Evolutionary conservation across 495 filamentous ascomycete species (phyloP).

Genomic region (Penicillium argentinense): DNA sequence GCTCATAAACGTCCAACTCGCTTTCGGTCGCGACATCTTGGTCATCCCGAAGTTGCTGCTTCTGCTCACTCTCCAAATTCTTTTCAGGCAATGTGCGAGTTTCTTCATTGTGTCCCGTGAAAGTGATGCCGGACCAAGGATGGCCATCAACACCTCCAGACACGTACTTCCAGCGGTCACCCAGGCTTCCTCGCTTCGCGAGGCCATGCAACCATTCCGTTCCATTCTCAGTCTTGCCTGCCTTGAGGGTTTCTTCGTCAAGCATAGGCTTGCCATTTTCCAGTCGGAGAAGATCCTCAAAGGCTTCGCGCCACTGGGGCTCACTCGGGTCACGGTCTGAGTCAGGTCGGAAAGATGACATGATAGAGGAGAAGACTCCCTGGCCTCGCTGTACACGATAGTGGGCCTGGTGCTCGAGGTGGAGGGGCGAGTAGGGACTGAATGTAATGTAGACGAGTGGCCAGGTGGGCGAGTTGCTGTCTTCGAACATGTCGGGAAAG

Average conservation of each 20-base stretch:
- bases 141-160: conserved; percentile 13
- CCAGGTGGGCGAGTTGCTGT: conserved; percentile 32
- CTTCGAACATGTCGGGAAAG: conserved; percentile 32
- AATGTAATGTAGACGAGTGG: conserved; percentile 42
- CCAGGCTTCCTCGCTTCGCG: conserved; percentile 41
- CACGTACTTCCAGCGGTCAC: conserved; percentile 36
- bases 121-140: conserved; percentile 29
- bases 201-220: conserved; percentile 40
- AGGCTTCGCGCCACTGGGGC: conserved; percentile 53
- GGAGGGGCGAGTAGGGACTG: conserved; percentile 53
- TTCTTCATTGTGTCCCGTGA: conserved; percentile 14
- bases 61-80: not conserved
- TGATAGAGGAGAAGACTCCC: conserved; percentile 39
- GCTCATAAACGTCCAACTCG: conserved; percentile 49
- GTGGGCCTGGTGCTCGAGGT: conserved; percentile 42
- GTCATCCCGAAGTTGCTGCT: conserved; percentile 6
- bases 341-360: conserved; percentile 31
- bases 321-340: conserved; percentile 33
- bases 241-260: conserved; percentile 24
- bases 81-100: not conserved
- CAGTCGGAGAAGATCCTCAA: conserved; percentile 54
- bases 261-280: conserved; percentile 50
- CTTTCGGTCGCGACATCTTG: conserved; percentile 37
- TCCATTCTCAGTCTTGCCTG: conserved; percentile 26
- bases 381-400: conserved; percentile 24